These are phyloP conservation scores for Pleurotus tuoliensis DNA, from an alignment of 768 basidiomycete genomes.

Conservation along the genomic window DNA sequence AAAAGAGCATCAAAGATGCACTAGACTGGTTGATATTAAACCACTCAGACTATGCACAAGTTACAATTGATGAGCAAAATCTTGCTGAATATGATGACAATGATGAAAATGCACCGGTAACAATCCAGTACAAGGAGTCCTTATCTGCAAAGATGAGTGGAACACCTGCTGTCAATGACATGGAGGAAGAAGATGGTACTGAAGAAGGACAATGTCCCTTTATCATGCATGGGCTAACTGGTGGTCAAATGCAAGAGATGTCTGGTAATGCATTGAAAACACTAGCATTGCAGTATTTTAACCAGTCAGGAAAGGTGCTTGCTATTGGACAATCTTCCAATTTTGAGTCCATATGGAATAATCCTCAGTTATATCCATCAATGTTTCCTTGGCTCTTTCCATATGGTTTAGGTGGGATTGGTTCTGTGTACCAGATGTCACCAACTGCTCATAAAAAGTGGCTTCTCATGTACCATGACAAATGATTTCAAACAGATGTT, in stretches of 20 bases:
- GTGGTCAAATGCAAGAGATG: constrained; percentile 11
- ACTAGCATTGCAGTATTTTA: constrained; percentile 12
- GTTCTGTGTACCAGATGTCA: constrained; percentile 5
- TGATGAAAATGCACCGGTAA: constrained; percentile 12
- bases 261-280: constrained; percentile 13
- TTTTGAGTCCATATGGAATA: constrained; percentile 8
- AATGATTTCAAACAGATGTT: neutral
- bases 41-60: constrained; percentile 15
- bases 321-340: constrained; percentile 14
- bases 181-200: constrained; percentile 9
- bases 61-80: constrained; percentile 16
- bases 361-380: constrained; percentile 23
- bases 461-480: constrained; percentile 27
- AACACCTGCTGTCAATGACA: constrained; percentile 7
- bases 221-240: constrained; percentile 15
- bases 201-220: constrained; percentile 11
- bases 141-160: constrained; percentile 9
- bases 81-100: constrained; percentile 11
- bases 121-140: constrained; percentile 10
- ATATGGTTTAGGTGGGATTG: constrained; percentile 31
- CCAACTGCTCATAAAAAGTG: constrained; percentile 6
- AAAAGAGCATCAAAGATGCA: constrained; percentile 16
- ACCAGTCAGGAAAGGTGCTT: constrained; percentile 14
- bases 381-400: constrained; percentile 37
- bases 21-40: constrained; percentile 18